A percentile compares a stretch with the other conserved stretches of the same genome.
phyloP scores from a whole-genome alignment of 2,329 filamentous ascomycete genomes.

The Fusarium hainanense region DNA sequence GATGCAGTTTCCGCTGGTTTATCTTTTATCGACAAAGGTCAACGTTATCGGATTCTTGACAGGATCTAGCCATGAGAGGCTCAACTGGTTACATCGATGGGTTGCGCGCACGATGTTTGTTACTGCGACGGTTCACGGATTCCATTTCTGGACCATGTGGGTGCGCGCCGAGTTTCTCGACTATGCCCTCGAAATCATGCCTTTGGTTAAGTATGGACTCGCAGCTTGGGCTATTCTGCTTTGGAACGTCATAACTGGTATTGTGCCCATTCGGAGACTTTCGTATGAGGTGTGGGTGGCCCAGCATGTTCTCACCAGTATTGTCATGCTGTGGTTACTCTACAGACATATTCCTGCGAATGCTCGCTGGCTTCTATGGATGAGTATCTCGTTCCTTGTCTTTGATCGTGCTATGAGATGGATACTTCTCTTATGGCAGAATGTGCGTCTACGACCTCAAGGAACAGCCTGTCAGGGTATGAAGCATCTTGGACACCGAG shows the following conservation, averaged over 20 bases:
- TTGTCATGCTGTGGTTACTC: slow-evolving; percentile 71
- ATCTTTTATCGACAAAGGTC: slow-evolving; percentile 69
- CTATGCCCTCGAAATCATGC: slow-evolving; percentile 69
- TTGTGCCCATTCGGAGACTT: slow-evolving; percentile 72
- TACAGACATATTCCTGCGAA: slow-evolving; percentile 71
- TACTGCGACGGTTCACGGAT: slow-evolving; percentile 75
- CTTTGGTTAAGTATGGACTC: slow-evolving; percentile 73
- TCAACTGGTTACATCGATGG: slow-evolving; percentile 82
- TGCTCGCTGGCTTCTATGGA: slow-evolving; percentile 72
- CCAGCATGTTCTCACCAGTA: slow-evolving; percentile 73
- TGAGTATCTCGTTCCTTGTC: slow-evolving; percentile 69
- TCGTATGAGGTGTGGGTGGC: slow-evolving; percentile 76
- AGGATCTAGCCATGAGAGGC: slow-evolving; percentile 73
- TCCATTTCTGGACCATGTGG: slow-evolving; percentile 75
- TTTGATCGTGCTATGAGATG: slow-evolving; percentile 70
- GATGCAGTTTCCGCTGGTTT: slow-evolving; percentile 72
- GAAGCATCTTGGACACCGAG: slow-evolving; percentile 63
- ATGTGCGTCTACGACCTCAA: slow-evolving; percentile 58
- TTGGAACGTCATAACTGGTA: slow-evolving; percentile 72
- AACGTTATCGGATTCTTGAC: slow-evolving; percentile 69
- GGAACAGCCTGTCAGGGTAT: slow-evolving; percentile 59
- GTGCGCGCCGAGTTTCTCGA: slow-evolving; percentile 67
- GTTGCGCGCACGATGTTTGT: slow-evolving; percentile 75
- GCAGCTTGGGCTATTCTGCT: slow-evolving; percentile 73
- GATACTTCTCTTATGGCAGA: slow-evolving; percentile 62